A percentile compares a stretch with the other conserved stretches of the same genome.
phyloP scores from a whole-genome alignment of 139 green algal genomes.

The Closterium sp. region DNA sequence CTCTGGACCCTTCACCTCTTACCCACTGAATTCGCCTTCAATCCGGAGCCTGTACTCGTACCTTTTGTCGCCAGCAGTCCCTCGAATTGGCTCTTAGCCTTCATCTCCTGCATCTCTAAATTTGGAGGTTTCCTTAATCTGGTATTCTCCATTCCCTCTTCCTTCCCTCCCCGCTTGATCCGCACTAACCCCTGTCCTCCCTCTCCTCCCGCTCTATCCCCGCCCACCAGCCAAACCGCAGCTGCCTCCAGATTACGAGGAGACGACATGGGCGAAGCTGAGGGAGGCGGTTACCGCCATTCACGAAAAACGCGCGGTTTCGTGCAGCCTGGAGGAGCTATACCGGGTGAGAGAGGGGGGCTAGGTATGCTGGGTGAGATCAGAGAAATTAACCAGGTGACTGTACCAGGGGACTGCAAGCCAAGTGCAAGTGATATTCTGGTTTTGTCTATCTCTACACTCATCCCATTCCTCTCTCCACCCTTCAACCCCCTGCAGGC shows the following conservation, averaged over 20 bases:
- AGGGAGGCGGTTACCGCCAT: constrained; percentile 77
- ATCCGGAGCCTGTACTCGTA: not conserved
- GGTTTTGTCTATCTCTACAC: no score
- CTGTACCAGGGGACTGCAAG: no score
- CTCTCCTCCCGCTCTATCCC: not conserved
- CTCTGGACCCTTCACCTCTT: not conserved
- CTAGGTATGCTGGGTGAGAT: constrained; percentile 73
- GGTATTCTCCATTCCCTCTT: not conserved
- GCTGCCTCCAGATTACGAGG: constrained; percentile 85
- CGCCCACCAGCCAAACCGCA: constrained; percentile 66
- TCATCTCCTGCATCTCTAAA: not conserved
- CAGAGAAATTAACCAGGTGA: not conserved
- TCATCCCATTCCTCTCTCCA: not conserved
- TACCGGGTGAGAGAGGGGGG: constrained; percentile 62
- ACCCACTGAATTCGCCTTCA: not conserved
- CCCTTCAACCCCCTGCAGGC: not conserved
- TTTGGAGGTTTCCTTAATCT: not conserved
- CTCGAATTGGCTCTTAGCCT: not conserved
- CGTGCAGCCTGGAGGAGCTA: constrained; percentile 84
- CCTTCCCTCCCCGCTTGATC: not conserved
- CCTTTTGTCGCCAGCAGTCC: not conserved
- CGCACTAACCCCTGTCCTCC: not conserved
- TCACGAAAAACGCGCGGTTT: constrained; percentile 72
- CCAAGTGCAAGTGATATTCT: no score
- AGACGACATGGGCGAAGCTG: constrained; percentile 81